phyloP scores from a whole-genome alignment of 805 yeast species.

The Pichia kluyveri region DNA sequence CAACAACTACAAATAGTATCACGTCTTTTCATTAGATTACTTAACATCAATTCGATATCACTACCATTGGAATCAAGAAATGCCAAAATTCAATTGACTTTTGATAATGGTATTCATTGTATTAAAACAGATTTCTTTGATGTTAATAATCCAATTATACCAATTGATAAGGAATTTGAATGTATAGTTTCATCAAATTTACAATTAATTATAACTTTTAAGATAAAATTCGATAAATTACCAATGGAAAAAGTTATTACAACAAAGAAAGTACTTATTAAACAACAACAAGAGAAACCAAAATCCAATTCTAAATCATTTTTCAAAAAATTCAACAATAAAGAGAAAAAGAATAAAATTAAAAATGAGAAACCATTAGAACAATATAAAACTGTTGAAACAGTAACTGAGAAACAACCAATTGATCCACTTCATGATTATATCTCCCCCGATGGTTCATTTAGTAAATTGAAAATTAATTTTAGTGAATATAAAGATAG shows the following conservation, averaged over 20 bases:
- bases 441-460: slow-evolving; percentile 83
- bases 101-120: slow-evolving; percentile 80
- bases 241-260: slow-evolving; percentile 49
- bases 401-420: slow-evolving; percentile 41
- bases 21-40: slow-evolving; percentile 42
- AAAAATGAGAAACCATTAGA: slow-evolving; percentile 40
- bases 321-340: slow-evolving; percentile 22
- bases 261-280: slow-evolving; percentile 21
- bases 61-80: slow-evolving; percentile 36
- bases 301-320: slow-evolving; percentile 20
- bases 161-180: slow-evolving; percentile 71
- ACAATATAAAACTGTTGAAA: slow-evolving; percentile 39
- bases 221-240: slow-evolving; percentile 48
- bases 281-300: slow-evolving; percentile 29
- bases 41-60: slow-evolving; percentile 36
- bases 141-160: slow-evolving; percentile 16
- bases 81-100: slow-evolving; percentile 42
- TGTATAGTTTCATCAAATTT: slow-evolving; percentile 51
- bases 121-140: slow-evolving; percentile 46
- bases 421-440: slow-evolving; percentile 52
- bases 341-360: slow-evolving; percentile 27
- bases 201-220: slow-evolving; percentile 65
- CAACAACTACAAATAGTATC: too few species aligned
- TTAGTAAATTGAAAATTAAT: slow-evolving; percentile 66
- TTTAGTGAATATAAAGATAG: slow-evolving; percentile 49